Percentiles rank a stretch among this genome's conserved stretches.
Conservation (phyloP, 2,329 filamentous ascomycete genomes). For the Fusarium mundagurra region DNA sequence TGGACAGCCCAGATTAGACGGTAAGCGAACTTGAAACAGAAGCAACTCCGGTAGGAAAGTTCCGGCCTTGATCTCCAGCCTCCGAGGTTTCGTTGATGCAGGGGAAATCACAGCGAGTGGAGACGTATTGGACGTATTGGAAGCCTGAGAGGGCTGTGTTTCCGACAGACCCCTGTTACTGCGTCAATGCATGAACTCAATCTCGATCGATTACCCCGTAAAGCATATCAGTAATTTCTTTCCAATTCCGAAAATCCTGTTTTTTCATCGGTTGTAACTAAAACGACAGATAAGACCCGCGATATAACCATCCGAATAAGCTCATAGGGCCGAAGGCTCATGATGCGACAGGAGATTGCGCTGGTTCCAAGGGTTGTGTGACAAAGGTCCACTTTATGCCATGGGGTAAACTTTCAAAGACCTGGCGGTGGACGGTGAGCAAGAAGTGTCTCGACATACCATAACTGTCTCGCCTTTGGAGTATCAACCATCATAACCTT, state of each 20-base stretch:
- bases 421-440: neutral
- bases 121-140: neutral
- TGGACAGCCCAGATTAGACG: neutral
- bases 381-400: slow-evolving; percentile 7
- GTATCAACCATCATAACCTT: neutral
- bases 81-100: slow-evolving; percentile 16
- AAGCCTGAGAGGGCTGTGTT: neutral
- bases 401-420: neutral
- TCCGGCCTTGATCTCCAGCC: slow-evolving; percentile 1
- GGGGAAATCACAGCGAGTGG: slow-evolving; percentile 8
- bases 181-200: slow-evolving; percentile 17
- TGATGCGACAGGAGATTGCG: slow-evolving; percentile 1
- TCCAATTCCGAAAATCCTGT: neutral
- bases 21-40: slow-evolving; percentile 16
- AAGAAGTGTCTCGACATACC: neutral
- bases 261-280: neutral
- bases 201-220: slow-evolving; percentile 12
- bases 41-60: neutral
- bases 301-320: slow-evolving; percentile 8
- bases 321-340: neutral
- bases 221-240: slow-evolving; percentile 8
- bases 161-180: neutral
- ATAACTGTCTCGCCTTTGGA: neutral
- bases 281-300: neutral
- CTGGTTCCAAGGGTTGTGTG: slow-evolving; percentile 1